phyloP scores from a whole-genome alignment of 352 stramenopile genomes.

The Globisporangium nagaii region DNA sequence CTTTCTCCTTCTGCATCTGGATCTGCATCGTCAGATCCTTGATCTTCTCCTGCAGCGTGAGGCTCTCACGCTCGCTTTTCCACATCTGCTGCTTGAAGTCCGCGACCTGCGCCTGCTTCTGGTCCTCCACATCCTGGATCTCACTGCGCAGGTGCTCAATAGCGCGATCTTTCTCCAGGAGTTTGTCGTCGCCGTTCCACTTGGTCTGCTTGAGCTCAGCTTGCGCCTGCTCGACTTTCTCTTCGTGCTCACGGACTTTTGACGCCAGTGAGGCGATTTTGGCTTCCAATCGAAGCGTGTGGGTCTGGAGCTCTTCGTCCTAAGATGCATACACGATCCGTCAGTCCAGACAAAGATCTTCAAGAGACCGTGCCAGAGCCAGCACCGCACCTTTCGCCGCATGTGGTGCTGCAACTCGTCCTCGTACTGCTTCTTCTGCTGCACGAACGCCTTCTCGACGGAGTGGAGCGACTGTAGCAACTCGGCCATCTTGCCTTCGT shows the following conservation, averaged over 20 bases:
- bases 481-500: conserved; percentile 84
- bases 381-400: conserved; percentile 46
- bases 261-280: conserved; percentile 39
- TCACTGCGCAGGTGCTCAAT: conserved; percentile 40
- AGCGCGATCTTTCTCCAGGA: conserved; percentile 55
- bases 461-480: conserved; percentile 72
- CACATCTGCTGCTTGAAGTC: conserved; percentile 59
- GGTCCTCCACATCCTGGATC: conserved; percentile 52
- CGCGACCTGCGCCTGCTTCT: conserved; percentile 28
- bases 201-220: conserved; percentile 53
- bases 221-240: conserved; percentile 40
- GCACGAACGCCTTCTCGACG: conserved; percentile 78
- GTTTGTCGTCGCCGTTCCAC: conserved; percentile 57
- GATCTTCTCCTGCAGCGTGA: conserved; percentile 41
- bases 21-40: conserved; percentile 40
- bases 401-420: conserved; percentile 47
- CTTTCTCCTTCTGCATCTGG: conserved; percentile 51
- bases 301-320: conserved; percentile 26
- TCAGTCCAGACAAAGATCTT: no score
- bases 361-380: no score
- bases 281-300: conserved; percentile 17
- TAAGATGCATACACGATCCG: background rate
- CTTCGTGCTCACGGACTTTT: conserved; percentile 49
- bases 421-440: conserved; percentile 79
- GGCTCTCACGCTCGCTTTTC: conserved; percentile 31